phyloP scores from a whole-genome alignment of 306 rosid species.

The Arachis hypogaea region DNA sequence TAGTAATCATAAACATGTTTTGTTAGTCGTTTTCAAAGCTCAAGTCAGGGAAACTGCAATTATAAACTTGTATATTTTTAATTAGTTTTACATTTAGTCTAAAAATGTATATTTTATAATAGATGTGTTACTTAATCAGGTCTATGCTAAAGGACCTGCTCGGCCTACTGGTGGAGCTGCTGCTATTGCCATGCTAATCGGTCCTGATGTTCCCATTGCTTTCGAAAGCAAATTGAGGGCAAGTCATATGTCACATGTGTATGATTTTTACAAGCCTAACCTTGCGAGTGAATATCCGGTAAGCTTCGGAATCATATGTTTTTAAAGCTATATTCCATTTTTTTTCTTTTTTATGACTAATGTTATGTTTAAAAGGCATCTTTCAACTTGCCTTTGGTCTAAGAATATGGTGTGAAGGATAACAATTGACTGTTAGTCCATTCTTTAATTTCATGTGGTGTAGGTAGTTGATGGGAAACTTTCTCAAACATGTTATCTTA shows the following conservation, averaged over 20 bases:
- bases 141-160: conserved; percentile 91
- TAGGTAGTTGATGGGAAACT: conserved; percentile 96
- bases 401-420: not conserved
- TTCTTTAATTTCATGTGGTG: conserved; percentile 27
- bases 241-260: conserved; percentile 83
- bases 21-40: conserved; percentile 8
- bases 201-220: conserved; percentile 83
- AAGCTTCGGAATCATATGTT: conserved; percentile 29
- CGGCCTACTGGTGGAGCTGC: conserved; percentile 96
- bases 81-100: conserved; percentile 5
- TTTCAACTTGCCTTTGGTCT: conserved; percentile 22
- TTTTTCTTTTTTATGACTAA: not conserved
- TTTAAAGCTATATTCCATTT: conserved; percentile 18
- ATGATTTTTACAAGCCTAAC: conserved; percentile 93
- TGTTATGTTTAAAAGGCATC: not conserved
- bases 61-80: conserved; percentile 26
- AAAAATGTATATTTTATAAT: not conserved
- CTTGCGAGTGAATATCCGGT: conserved; percentile 98
- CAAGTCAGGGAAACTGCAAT: not conserved
- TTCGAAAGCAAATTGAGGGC: conserved; percentile 90
- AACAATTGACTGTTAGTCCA: not conserved
- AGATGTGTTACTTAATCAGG: conserved; percentile 52
- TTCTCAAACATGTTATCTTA: conserved; percentile 85
- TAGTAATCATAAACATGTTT: conserved; percentile 6
- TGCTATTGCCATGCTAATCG: conserved; percentile 79